A percentile compares a stretch with the other conserved stretches of the same genome.
Conservation (phyloP, 2,329 filamentous ascomycete species). For the Fusarium caatingaense region DNA sequence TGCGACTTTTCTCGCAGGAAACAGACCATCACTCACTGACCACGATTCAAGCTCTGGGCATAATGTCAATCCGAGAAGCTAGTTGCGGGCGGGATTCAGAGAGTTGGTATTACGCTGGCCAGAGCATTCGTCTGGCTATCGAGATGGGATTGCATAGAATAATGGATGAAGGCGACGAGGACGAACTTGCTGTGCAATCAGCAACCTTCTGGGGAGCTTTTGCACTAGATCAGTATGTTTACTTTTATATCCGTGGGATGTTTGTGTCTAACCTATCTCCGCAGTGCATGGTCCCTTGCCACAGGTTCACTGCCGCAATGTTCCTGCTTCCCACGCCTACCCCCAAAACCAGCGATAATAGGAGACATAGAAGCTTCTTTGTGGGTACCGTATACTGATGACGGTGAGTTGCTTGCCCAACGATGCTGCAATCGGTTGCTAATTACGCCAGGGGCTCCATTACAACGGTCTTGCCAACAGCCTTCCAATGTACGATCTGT, state of each 20-base stretch:
- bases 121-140: conserved; percentile 77
- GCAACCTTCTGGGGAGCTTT: conserved; percentile 73
- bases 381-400: conserved; percentile 70
- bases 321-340: conserved; percentile 66
- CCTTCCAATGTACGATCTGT: conserved; percentile 76
- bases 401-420: conserved; percentile 57
- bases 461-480: conserved; percentile 68
- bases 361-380: conserved; percentile 69
- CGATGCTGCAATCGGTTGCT: neutral
- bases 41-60: conserved; percentile 78
- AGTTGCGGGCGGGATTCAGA: conserved; percentile 78
- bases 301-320: conserved; percentile 71
- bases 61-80: conserved; percentile 81
- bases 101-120: conserved; percentile 78
- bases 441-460: conserved; percentile 58
- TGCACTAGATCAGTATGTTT: conserved; percentile 71
- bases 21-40: conserved; percentile 71
- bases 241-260: neutral
- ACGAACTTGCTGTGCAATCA: conserved; percentile 67
- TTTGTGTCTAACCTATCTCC: conserved; percentile 34
- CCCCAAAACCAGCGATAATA: conserved; percentile 70
- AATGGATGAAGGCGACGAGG: conserved; percentile 60
- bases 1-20: conserved; percentile 69
- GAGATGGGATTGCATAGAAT: conserved; percentile 76
- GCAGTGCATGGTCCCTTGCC: conserved; percentile 72